Base-by-base conservation (phyloP, 495 filamentous ascomycete genomes). In the Penicillium fimorum region DNA sequence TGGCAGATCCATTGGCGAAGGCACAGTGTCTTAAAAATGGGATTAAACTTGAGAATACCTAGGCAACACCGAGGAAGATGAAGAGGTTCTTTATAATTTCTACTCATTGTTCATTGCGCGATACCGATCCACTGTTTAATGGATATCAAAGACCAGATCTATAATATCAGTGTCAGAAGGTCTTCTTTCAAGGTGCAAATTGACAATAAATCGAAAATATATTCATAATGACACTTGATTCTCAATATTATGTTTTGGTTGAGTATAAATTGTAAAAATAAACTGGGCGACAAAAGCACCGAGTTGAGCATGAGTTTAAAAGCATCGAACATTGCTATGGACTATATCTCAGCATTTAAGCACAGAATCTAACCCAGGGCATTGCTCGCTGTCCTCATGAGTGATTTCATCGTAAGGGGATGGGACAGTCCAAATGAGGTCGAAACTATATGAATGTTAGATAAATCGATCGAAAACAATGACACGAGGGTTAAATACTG, bases 391-490 rank as follows among this genome's bases (percentile, higher is more conserved):
- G 0, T 56, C 64, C 54, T 62, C 22, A 2, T 47, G 17, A 0
- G 56, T 60, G 20, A 68, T 58, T 20, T 35, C 25, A 15, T 29
- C 35, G 50, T 68, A 68, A n/a, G 66, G 66, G 4, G 50, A 56
- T 4, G 66, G 66, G 50, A 64, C 53, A n/a, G 63, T 68, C 66
- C 66, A 66, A 33, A 68, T 68, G 20, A 64, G 48, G 27, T 68
- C 54, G n/a, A 37, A 68, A 20, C 66, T 68, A 51, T 4, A 7
- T 45, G 2, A n/a, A 6, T n/a, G 24, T 64, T 10, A 64, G 47
- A 5, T 12, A 20, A 50, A 0, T 29, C 20, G 8, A 33, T 7
- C 20, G 0, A 9, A 13, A 17, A 2, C 6, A 25, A 20, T 1
- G 3, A 17, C 12, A 41, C 5, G 48, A 22, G 20, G 1, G 2